Evolutionary conservation across 1,139 yeast genomes (phyloP), one percentile per base, ranked within the genome.

Genomic region (Blastobotrys malaysiensis): DNA sequence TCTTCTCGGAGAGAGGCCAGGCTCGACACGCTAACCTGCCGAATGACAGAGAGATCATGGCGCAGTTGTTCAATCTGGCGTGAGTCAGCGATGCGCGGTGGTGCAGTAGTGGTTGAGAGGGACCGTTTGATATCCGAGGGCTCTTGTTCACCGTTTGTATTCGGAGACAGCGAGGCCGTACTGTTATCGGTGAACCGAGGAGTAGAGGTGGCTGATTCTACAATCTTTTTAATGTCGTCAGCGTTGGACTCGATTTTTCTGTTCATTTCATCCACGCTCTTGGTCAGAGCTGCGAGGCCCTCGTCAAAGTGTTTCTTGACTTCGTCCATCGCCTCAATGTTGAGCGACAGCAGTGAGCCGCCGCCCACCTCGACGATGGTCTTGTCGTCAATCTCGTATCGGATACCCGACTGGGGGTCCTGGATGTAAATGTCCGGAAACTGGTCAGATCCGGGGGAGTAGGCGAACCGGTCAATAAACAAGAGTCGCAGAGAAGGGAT

Each of bases 401-500:
- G 76, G 1, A 89, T 77, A 0, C 80, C 80, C 24, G 79, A 75
- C 1, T 71, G 68, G 0, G 81, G 78, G 59, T 88, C 96, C 61
- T 79, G 83, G 6, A 90, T 76, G 63, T 88, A 87, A 36, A 93
- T 81, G n/a, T 83, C 87, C 0, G 99, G 97, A 62, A 89, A 89
- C 1, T 82, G 76, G 1, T 81, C 73, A 0, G 88, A 86, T 1
- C 68, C 69, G 0, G 95, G 95, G 0, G 93, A 79, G 65, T 86
- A 88, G 1, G 95, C 89, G 72, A 90, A 91, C 64, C 83, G 88
- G 64, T 91, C 96, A 20, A 90, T 88, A 67, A 91, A 93, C 31
- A 87, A 71, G 1, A 89, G 75, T 51, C 95, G 77, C 46, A 91
- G 67, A 0, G 88, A 75, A 4, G 88, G 85, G 61, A 84, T 77